phyloP scores from a whole-genome alignment of 202 grass and related monocot genomes.

The Digitaria exilis region DNA sequence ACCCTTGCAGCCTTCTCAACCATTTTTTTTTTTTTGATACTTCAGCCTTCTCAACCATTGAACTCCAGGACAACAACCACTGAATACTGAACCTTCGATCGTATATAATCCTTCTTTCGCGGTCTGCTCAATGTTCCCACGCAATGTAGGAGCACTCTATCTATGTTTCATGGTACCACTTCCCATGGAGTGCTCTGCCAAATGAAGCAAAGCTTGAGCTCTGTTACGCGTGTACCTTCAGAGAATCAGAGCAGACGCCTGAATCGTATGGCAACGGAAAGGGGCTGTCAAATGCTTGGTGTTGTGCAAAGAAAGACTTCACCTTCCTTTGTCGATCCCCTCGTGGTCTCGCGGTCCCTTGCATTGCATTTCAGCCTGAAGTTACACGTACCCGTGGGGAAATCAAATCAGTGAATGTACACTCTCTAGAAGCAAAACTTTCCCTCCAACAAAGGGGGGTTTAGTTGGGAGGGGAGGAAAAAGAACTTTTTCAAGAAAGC shows the following conservation, averaged over 20 bases:
- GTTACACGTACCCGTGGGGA: no score
- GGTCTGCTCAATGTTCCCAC: no score
- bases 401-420: background rate
- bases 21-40: no score
- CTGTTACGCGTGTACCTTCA: background rate
- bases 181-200: background rate
- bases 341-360: background rate
- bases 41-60: no score
- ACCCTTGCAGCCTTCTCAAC: background rate
- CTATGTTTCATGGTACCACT: background rate
- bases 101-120: background rate
- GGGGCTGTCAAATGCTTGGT: background rate
- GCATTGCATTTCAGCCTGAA: background rate
- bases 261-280: slow-evolving; percentile 8
- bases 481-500: no score
- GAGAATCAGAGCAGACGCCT: background rate
- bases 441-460: background rate
- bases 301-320: background rate
- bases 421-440: background rate
- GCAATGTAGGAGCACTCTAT: background rate
- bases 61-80: background rate
- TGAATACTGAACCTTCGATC: background rate
- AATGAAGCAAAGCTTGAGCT: background rate
- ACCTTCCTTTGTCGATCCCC: background rate
- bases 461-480: no score